Evolutionary conservation across 768 basidiomycete genomes (phyloP), one percentile per base, ranked within the genome.

Genomic region (Rhodotorula babjevae): DNA sequence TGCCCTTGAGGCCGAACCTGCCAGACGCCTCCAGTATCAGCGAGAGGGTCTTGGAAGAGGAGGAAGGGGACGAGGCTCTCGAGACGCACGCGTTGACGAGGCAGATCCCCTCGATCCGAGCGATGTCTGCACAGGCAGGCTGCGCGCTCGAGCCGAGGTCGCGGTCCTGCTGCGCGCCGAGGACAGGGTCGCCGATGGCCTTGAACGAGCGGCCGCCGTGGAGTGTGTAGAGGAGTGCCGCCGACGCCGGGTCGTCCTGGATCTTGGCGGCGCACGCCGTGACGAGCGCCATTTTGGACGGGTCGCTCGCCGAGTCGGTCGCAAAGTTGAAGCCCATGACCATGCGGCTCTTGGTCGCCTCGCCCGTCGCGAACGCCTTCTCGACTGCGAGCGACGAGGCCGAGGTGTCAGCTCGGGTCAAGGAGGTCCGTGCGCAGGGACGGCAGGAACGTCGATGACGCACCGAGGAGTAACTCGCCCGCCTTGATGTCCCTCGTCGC

Each of bases 71-170:
- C 8, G 46, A 19, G 12, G 14, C n/a, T n/a, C 14, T 3, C 7
- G 9, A n/a, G 18, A 55, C 63, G 46, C 80, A 81, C 46, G 65
- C 33, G 69, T 82, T 82, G 74, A 70, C 69, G 11, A 73, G 67
- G 44, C 67, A 68, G 18, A 81, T 75, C 1, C 69, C 73, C 57
- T 81, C 80, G 50, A 82, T 61, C 18, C 73, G 78, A 0, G 75
- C 50, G 42, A 79, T 71, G 63, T 81, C 79, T 63, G 81, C 72
- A 52, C 72, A 57, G 60, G 33, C 69, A 49, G 0, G 31, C 23
- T 11, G 11, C 11, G 12, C 76, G n/a, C n/a, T 57, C 21, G 53
- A 67, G 42, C 64, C 58, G 36, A 47, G 23, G 16, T 2, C 47
- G 2, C 47, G 46, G 46, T 47, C 61, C 31, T 31, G 31, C 14